Percentiles rank a stretch among this genome's conserved stretches.
Conservation (phyloP, 768 basidiomycete species). For the Tulasnella sp. region DNA sequence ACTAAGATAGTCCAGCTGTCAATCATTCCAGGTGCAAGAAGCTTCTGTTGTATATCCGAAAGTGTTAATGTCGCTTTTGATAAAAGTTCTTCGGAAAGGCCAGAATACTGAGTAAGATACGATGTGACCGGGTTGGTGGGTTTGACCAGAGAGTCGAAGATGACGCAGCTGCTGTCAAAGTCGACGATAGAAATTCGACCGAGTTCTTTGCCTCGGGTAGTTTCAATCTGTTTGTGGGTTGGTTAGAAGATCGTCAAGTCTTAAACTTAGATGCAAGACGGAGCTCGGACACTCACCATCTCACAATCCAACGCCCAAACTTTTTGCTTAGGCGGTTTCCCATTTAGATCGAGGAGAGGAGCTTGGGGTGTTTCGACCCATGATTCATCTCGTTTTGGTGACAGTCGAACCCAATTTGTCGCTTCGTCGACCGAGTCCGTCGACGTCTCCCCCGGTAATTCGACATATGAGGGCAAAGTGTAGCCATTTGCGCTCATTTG, state of each 20-base stretch:
- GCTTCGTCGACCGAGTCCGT: slow-evolving; percentile 58
- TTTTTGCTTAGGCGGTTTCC: slow-evolving; percentile 38
- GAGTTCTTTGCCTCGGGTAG: slow-evolving; percentile 73
- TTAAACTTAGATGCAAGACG: background rate
- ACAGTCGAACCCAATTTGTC: slow-evolving; percentile 19
- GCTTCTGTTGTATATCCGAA: slow-evolving; percentile 65
- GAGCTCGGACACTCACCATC: slow-evolving; percentile 59
- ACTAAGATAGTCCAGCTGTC: slow-evolving; percentile 64
- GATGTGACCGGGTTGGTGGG: slow-evolving; percentile 79
- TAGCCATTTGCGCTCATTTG: slow-evolving; percentile 65
- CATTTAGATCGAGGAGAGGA: slow-evolving; percentile 31
- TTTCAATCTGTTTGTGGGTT: background rate
- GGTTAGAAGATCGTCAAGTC: background rate
- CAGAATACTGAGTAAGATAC: slow-evolving; percentile 97
- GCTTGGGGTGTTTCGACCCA: slow-evolving; percentile 80
- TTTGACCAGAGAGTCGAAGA: slow-evolving; percentile 89
- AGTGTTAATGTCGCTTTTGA: slow-evolving; percentile 70
- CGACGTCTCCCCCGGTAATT: slow-evolving; percentile 57
- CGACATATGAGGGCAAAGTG: slow-evolving; percentile 70
- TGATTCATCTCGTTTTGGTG: slow-evolving; percentile 33
- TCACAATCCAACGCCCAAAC: slow-evolving; percentile 93
- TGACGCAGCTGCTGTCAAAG: slow-evolving; percentile 59
- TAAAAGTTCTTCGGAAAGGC: slow-evolving; percentile 77
- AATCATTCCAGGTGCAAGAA: slow-evolving; percentile 50
- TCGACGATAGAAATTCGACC: slow-evolving; percentile 84